Conservation (phyloP, 306 rosid genomes). For the Rosa persica region DNA sequence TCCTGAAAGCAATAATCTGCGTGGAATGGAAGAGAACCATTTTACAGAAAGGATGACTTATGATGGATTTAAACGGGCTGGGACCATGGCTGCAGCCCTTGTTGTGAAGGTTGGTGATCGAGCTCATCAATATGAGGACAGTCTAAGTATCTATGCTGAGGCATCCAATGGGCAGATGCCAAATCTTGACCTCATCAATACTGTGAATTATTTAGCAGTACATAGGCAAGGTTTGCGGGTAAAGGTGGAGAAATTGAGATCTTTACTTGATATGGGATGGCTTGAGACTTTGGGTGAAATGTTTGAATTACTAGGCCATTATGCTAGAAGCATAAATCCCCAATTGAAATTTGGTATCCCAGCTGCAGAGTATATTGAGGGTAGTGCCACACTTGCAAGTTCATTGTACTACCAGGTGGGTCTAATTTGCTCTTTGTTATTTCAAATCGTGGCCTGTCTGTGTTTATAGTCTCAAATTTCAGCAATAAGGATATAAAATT, state of each 20-base stretch:
- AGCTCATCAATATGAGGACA: conserved; percentile 61
- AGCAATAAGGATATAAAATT: background rate
- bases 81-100: conserved; percentile 94
- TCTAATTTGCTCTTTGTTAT: conserved; percentile 15
- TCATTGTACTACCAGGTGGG: conserved; percentile 83
- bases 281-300: conserved; percentile 68
- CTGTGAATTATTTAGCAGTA: conserved; percentile 77
- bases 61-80: conserved; percentile 81
- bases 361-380: conserved; percentile 82
- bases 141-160: conserved; percentile 78
- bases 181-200: conserved; percentile 91
- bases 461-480: background rate
- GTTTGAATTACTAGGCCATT: conserved; percentile 64
- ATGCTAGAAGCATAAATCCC: conserved; percentile 61
- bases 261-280: conserved; percentile 63
- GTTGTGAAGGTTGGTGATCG: conserved; percentile 74
- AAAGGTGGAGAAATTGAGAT: conserved; percentile 69
- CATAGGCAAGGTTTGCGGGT: conserved; percentile 80
- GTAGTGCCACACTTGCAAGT: conserved; percentile 90
- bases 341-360: conserved; percentile 89
- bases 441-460: background rate
- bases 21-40: conserved; percentile 40
- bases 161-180: conserved; percentile 98
- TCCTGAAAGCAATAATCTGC: conserved; percentile 28
- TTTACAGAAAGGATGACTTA: conserved; percentile 35